A percentile compares a stretch with the other conserved stretches of the same genome.
Evolutionary conservation across 2,329 filamentous ascomycete species (phyloP).

Genomic region (Fusarium tanahbumbuense): DNA sequence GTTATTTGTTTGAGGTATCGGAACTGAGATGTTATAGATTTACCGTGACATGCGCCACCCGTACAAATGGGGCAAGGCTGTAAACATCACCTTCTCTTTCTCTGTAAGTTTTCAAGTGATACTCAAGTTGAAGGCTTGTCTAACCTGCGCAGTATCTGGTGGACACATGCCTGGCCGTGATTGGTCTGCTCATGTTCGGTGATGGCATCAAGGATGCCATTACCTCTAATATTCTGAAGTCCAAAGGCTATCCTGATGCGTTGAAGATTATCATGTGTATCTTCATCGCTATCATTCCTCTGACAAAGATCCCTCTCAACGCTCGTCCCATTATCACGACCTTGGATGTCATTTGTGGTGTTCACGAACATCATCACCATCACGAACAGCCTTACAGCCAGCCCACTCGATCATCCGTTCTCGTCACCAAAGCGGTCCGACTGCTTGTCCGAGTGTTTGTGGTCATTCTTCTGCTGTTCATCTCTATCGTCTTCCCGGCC

Average conservation of each 20-base stretch:
- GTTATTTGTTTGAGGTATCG: not conserved
- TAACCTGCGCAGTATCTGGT: conserved; percentile 71
- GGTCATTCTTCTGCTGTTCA: conserved; percentile 77
- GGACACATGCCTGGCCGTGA: conserved; percentile 83
- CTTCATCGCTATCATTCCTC: conserved; percentile 90
- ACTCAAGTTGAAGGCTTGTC: not conserved
- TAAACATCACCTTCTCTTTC: conserved; percentile 86
- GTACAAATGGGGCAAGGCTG: conserved; percentile 79
- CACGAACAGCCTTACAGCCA: conserved; percentile 47
- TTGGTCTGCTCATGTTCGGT: conserved; percentile 94
- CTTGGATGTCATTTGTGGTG: conserved; percentile 80
- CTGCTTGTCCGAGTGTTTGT: conserved; percentile 73
- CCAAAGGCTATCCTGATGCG: conserved; percentile 76
- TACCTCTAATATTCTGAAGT: conserved; percentile 87
- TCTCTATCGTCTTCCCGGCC: conserved; percentile 76
- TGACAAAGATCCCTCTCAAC: conserved; percentile 95
- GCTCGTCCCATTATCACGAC: conserved; percentile 89
- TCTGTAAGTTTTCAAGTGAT: conserved; percentile 66
- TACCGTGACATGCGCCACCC: conserved; percentile 77
- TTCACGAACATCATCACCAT: conserved; percentile 65
- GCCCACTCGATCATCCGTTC: conserved; percentile 51
- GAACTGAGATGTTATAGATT: conserved; percentile 54
- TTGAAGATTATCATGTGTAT: conserved; percentile 84
- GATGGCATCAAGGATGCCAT: conserved; percentile 88
- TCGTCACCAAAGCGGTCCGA: conserved; percentile 62